phyloP scores from a whole-genome alignment of 345 rosid species.

The Aquilaria yunnanensis region DNA sequence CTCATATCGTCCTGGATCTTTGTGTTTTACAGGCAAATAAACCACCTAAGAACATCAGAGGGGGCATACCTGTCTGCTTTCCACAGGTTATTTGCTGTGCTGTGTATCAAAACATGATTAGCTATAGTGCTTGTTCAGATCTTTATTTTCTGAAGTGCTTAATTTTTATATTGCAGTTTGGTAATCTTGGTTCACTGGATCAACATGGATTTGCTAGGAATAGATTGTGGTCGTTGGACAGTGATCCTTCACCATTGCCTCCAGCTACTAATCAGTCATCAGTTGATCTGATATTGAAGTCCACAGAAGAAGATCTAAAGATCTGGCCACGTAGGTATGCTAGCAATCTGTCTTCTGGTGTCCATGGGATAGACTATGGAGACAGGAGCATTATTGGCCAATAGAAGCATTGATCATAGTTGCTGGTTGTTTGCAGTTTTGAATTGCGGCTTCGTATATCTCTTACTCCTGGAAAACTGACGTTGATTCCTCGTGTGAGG shows the following conservation, averaged over 20 bases:
- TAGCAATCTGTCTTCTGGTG: slow-evolving; percentile 1
- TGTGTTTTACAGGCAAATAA: slow-evolving; percentile 45
- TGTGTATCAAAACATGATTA: not conserved
- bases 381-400: too few species aligned
- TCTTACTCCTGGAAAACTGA: slow-evolving; percentile 66
- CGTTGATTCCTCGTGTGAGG: slow-evolving; percentile 82
- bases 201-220: slow-evolving; percentile 84
- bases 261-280: slow-evolving; percentile 55
- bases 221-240: slow-evolving; percentile 66
- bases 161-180: slow-evolving; percentile 44
- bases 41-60: slow-evolving; percentile 66
- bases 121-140: not conserved
- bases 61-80: slow-evolving; percentile 82
- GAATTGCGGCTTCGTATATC: slow-evolving; percentile 75
- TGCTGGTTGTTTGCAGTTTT: slow-evolving; percentile 40
- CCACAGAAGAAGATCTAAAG: slow-evolving; percentile 69
- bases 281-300: slow-evolving; percentile 67
- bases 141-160: slow-evolving; percentile 11
- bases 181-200: slow-evolving; percentile 66
- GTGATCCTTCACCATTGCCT: slow-evolving; percentile 75
- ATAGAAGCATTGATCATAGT: too few species aligned
- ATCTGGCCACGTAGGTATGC: slow-evolving; percentile 77
- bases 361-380: not conserved
- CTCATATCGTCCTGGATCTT: not conserved
- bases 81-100: slow-evolving; percentile 62